Evolutionary conservation across 2,329 filamentous ascomycete genomes (phyloP), one percentile per base, ranked within the genome.

Genomic region (Penicillium freii): DNA sequence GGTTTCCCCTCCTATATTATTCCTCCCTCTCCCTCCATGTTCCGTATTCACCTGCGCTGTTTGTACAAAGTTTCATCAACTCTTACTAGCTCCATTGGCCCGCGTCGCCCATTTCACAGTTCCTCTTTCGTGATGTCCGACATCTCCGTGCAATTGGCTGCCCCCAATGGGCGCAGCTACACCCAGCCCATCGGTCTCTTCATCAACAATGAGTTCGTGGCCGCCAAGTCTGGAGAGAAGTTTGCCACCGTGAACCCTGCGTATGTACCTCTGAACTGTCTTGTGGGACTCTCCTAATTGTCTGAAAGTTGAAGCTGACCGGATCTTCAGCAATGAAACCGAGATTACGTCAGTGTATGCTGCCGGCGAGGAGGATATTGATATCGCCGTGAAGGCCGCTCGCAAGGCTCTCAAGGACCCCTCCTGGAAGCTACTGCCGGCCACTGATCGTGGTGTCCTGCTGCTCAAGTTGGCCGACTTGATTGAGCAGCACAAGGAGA

Each of bases 171-270:
- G 66, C 81, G 78, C 73, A 86, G 83, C 66, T 92, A 90, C 76
- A 79, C 75, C 13, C 88, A 91, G 77, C 89, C 89, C 2, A 80
- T 84, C 44, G 90, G 90, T n/a, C 81, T 93, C 9, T 92, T 92
- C 75, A 91, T 92, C 77, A 89, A 90, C 78, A 91, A 92, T 63
- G 87, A 91, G 71, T 92, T 90, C 72, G 86, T 91, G 52, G 80
- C 84, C 67, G 84, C 86, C 55, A 85, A 82, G 71, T 82, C 82
- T 15, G 86, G 83, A 44, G 80, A 86, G 69, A 89, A 82, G 64
- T 81, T 92, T 53, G 78, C 81, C 15, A 82, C 84, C 19, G 83
- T 91, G 67, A 91, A 91, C 69, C 89, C 89, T 45, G 83, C 83
- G 74, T 76, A 68, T 56, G 74, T 70, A 44, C 25, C 13, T 15